Evolutionary conservation across 169 alveolate genomes (phyloP).

Genomic region (Amoebophrya sp.): DNA sequence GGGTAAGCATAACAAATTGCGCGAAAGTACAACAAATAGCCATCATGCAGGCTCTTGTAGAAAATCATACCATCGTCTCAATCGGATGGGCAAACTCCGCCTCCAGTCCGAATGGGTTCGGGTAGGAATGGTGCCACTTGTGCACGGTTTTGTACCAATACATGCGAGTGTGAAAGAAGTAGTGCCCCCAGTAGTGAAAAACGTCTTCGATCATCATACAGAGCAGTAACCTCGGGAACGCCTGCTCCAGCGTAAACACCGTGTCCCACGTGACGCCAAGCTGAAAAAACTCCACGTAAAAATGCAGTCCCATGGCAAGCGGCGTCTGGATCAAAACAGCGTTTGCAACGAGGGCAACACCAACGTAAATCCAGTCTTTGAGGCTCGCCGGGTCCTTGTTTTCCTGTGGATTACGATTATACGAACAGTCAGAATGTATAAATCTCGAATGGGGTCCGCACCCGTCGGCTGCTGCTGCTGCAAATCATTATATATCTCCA

Average conservation of each 20-base stretch:
- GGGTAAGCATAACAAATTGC: too few relatives aligned
- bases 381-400: neutral
- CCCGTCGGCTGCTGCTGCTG: too few relatives aligned
- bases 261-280: neutral
- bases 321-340: neutral
- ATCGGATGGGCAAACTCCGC: neutral
- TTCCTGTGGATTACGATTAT: neutral
- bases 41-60: too few relatives aligned
- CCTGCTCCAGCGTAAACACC: neutral
- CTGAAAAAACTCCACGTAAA: neutral
- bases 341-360: neutral
- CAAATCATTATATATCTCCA: too few relatives aligned
- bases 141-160: slow-evolving; percentile 10
- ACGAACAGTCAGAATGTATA: neutral
- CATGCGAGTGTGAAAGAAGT: neutral
- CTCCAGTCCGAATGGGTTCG: slow-evolving; percentile 16
- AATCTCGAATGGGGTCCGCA: too few relatives aligned
- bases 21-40: too few relatives aligned
- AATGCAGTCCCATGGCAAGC: neutral
- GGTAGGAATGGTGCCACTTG: neutral
- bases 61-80: neutral
- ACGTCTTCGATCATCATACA: neutral
- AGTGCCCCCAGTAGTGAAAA: slow-evolving; percentile 5
- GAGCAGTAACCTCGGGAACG: neutral
- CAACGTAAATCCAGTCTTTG: neutral